Percentiles rank a stretch among this genome's conserved stretches.
phyloP scores from a whole-genome alignment of 2,329 filamentous ascomycete genomes.

The Epichloe aotearoae region DNA sequence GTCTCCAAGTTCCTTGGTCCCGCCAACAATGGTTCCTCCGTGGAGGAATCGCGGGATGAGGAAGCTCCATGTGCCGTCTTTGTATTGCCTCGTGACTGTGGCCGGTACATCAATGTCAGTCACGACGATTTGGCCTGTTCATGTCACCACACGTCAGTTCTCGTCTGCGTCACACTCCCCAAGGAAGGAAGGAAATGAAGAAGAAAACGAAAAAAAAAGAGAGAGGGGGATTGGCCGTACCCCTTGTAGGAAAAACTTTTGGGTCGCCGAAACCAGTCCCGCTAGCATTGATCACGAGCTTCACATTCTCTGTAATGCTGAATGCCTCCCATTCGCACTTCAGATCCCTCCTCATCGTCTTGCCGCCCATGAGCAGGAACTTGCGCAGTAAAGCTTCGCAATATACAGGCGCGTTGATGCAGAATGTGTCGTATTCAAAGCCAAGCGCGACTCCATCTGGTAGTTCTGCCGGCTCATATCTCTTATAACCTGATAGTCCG shows the following conservation, averaged over 20 bases:
- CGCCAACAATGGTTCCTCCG: constrained; percentile 51
- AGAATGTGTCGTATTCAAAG: constrained; percentile 40
- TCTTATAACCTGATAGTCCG: constrained; percentile 15
- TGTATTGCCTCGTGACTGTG: constrained; percentile 45
- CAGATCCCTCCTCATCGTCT: constrained; percentile 14
- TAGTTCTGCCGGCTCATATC: constrained; percentile 21
- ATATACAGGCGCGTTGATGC: constrained; percentile 41
- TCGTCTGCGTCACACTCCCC: too few relatives aligned
- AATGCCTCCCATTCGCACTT: constrained; percentile 21
- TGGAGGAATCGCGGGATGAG: constrained; percentile 45
- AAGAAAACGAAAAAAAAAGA: too few relatives aligned
- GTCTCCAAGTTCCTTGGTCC: constrained; percentile 45
- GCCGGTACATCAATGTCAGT: constrained; percentile 24
- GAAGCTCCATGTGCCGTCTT: constrained; percentile 49
- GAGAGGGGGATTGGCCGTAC: constrained; percentile 4
- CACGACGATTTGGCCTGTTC: constrained; percentile 21
- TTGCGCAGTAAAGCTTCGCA: constrained; percentile 23
- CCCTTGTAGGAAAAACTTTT: constrained; percentile 22
- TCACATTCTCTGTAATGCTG: constrained; percentile 10
- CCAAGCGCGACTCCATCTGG: constrained; percentile 31
- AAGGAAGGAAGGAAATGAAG: not conserved
- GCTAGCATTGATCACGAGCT: constrained; percentile 20
- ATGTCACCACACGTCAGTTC: constrained; percentile 1
- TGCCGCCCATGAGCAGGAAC: constrained; percentile 19
- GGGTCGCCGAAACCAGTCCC: constrained; percentile 21